phyloP scores from a whole-genome alignment of 2,329 filamentous ascomycete species.

The Trichoderma oligosporum region DNA sequence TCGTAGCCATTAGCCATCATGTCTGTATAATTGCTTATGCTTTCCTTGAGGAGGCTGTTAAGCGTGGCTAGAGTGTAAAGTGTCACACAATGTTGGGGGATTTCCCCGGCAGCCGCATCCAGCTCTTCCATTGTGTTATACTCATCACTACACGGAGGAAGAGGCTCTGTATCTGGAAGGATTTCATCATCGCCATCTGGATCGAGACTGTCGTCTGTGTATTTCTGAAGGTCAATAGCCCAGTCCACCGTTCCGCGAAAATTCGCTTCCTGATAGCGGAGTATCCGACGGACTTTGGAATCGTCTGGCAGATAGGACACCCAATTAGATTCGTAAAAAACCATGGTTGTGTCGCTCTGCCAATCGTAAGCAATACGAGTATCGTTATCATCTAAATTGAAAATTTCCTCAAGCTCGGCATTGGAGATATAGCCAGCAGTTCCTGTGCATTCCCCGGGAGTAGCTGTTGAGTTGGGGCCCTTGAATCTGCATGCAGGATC shows the following conservation, averaged over 20 bases:
- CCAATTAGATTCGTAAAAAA: not conserved
- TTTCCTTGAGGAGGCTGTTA: not conserved
- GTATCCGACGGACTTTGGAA: not conserved
- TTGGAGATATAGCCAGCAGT: constrained; percentile 29
- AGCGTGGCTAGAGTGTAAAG: constrained; percentile 2
- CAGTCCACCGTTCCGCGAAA: not conserved
- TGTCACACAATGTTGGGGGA: not conserved
- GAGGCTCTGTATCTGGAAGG: not conserved
- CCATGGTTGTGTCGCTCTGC: constrained; percentile 18
- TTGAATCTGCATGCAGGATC: constrained; percentile 24
- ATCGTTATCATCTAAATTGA: not conserved
- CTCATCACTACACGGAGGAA: not conserved
- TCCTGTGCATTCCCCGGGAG: constrained; percentile 26
- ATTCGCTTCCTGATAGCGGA: not conserved
- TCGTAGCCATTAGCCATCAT: constrained; percentile 21
- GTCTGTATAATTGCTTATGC: constrained; percentile 3
- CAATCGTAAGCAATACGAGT: constrained; percentile 32
- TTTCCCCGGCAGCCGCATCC: not conserved
- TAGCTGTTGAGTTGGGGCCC: constrained; percentile 25
- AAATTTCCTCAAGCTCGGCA: constrained; percentile 29
- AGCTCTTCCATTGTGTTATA: not conserved
- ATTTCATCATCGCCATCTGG: not conserved
- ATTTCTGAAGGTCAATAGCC: not conserved
- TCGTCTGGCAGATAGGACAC: not conserved
- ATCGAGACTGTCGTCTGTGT: not conserved